phyloP scores from a whole-genome alignment of 164 flowering plant species.

The Berberis vulgaris region DNA sequence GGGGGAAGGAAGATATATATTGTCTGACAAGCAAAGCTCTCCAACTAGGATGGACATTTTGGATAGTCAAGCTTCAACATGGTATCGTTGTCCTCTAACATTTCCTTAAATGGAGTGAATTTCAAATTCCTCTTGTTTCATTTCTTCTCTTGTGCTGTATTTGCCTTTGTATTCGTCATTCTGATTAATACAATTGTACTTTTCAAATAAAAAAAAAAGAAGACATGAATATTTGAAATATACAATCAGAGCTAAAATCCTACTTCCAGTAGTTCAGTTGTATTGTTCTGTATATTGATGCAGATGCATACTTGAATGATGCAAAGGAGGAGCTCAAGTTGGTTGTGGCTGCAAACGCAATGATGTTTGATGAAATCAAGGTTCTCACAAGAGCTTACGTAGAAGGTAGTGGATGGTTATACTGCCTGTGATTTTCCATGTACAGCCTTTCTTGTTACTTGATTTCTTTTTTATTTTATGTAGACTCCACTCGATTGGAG shows the following conservation, averaged over 20 bases:
- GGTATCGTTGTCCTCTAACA: no score
- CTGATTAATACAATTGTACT: no score
- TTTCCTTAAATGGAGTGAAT: no score
- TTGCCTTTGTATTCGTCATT: no score
- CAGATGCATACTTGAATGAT: slow-evolving; percentile 37
- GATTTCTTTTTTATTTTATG: neutral
- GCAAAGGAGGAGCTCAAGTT: slow-evolving; percentile 34
- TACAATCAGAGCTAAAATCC: neutral
- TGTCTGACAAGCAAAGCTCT: no score
- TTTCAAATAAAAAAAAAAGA: no score
- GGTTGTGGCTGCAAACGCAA: slow-evolving; percentile 31
- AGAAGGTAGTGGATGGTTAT: slow-evolving; percentile 27
- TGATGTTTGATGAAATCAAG: slow-evolving; percentile 37
- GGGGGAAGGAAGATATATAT: no score
- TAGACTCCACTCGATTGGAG: slow-evolving; percentile 44
- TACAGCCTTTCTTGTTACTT: neutral
- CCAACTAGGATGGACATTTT: no score
- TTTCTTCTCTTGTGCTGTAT: no score
- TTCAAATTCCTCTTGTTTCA: no score
- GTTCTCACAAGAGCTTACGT: slow-evolving; percentile 24
- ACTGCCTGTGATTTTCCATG: neutral
- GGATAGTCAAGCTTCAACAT: no score
- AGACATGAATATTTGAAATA: neutral
- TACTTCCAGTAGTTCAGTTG: neutral
- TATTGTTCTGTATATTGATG: slow-evolving; percentile 3